A percentile compares a stretch with the other conserved stretches of the same genome.
phyloP scores from a whole-genome alignment of 495 filamentous ascomycete species.

The Durotheca rogersii region DNA sequence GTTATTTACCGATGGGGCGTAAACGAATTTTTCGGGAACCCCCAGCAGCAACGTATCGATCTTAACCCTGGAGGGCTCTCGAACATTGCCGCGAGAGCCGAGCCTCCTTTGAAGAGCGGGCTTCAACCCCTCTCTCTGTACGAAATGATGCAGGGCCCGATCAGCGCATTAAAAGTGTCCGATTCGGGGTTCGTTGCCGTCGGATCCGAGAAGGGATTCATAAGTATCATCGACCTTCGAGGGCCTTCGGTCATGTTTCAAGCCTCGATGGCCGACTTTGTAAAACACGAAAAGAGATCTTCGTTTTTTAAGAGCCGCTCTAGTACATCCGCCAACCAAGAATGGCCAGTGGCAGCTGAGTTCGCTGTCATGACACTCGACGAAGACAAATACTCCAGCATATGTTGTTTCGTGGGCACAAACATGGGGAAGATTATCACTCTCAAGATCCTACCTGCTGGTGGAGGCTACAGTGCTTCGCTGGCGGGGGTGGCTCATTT shows the following conservation, averaged over 20 bases:
- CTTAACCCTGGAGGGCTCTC: constrained; percentile 64
- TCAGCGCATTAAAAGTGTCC: constrained; percentile 77
- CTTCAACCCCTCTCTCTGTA: constrained; percentile 78
- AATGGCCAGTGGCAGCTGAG: constrained; percentile 77
- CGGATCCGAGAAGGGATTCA: constrained; percentile 75
- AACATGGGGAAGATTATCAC: constrained; percentile 79
- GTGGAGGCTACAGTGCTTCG: constrained; percentile 70
- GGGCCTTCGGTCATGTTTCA: constrained; percentile 87
- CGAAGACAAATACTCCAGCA: constrained; percentile 90
- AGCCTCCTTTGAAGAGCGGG: constrained; percentile 79
- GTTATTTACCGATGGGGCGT: constrained; percentile 83
- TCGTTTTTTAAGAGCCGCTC: constrained; percentile 57
- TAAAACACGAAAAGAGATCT: constrained; percentile 66
- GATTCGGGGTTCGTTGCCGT: constrained; percentile 89
- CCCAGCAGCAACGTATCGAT: constrained; percentile 43
- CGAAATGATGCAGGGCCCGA: constrained; percentile 74
- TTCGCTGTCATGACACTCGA: constrained; percentile 94
- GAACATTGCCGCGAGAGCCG: constrained; percentile 69
- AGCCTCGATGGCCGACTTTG: constrained; percentile 63
- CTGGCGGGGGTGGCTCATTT: constrained; percentile 64
- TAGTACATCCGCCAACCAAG: constrained; percentile 51
- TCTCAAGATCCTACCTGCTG: constrained; percentile 80
- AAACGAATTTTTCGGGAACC: constrained; percentile 63
- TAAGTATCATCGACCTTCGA: constrained; percentile 81
- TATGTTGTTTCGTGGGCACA: constrained; percentile 88